Evolutionary conservation across 2,329 filamentous ascomycete genomes (phyloP).

Genomic region (Diaporthe batatas): DNA sequence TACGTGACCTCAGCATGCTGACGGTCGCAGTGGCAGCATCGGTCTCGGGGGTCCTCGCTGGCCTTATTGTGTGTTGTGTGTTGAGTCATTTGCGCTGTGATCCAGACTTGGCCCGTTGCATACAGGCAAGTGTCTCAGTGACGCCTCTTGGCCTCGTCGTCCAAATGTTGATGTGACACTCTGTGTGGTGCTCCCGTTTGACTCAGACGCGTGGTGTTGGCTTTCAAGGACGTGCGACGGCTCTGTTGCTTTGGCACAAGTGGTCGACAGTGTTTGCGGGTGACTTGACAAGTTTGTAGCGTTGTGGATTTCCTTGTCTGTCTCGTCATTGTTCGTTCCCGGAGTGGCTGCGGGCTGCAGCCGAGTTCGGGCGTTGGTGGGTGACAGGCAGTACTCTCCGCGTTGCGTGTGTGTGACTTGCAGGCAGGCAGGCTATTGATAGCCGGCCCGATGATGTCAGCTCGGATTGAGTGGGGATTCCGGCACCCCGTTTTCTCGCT

Average conservation of each 20-base stretch:
- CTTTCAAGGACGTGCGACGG: constrained; percentile 5
- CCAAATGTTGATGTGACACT: constrained; percentile 12
- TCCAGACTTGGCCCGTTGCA: constrained; percentile 6
- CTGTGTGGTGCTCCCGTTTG: constrained; percentile 5
- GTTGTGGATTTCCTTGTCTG: constrained; percentile 16
- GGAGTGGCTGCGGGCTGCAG: constrained; percentile 3
- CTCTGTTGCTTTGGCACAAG: constrained; percentile 15
- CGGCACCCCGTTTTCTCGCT: constrained; percentile 26
- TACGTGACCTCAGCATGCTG: background rate
- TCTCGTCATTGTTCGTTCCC: background rate
- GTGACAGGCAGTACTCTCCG: constrained; percentile 32
- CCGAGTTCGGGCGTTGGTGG: background rate
- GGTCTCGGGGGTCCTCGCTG: background rate
- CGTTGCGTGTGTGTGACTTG: constrained; percentile 1
- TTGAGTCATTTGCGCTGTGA: background rate
- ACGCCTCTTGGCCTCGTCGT: constrained; percentile 4
- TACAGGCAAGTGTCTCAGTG: constrained; percentile 9
- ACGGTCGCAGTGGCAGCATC: background rate
- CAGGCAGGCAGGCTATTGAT: background rate
- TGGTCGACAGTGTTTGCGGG: constrained; percentile 19
- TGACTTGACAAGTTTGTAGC: background rate
- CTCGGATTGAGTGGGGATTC: constrained; percentile 17
- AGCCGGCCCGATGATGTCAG: background rate
- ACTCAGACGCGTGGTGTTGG: background rate
- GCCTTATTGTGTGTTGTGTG: background rate